Evolutionary conservation across 495 filamentous ascomycete genomes (phyloP).

Genomic region (Lentithecium fluviatile): DNA sequence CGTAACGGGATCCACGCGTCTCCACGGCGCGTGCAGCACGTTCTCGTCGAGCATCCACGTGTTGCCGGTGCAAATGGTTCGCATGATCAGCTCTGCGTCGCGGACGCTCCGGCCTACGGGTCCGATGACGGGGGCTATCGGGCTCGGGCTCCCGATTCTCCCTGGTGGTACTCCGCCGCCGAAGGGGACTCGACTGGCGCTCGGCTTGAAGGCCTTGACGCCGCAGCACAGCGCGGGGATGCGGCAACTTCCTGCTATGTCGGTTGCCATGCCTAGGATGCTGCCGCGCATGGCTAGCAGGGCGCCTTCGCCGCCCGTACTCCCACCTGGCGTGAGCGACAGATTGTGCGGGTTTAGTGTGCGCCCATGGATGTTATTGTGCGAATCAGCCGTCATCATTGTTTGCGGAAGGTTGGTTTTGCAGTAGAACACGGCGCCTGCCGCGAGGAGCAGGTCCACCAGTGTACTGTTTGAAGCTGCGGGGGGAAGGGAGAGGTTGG

Average conservation of each 20-base stretch:
- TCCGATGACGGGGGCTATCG: slow-evolving; percentile 52
- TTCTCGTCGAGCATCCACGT: slow-evolving; percentile 51
- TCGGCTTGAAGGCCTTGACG: slow-evolving; percentile 39
- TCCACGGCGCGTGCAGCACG: slow-evolving; percentile 53
- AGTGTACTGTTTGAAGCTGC: slow-evolving; percentile 50
- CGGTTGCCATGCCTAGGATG: slow-evolving; percentile 31
- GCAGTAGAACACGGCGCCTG: slow-evolving; percentile 58
- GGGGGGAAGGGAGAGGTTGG: slow-evolving; percentile 51
- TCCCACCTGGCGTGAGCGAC: slow-evolving; percentile 32
- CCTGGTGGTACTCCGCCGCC: slow-evolving; percentile 39
- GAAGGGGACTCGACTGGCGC: slow-evolving; percentile 35
- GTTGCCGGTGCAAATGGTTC: slow-evolving; percentile 50
- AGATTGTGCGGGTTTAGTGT: slow-evolving; percentile 36
- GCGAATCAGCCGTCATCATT: slow-evolving; percentile 38
- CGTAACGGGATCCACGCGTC: slow-evolving; percentile 20
- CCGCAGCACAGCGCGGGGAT: slow-evolving; percentile 42
- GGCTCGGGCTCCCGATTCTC: slow-evolving; percentile 25
- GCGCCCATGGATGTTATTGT: slow-evolving; percentile 38
- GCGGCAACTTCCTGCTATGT: slow-evolving; percentile 37
- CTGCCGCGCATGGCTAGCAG: slow-evolving; percentile 30
- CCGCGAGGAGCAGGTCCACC: slow-evolving; percentile 48
- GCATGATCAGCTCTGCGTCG: slow-evolving; percentile 53
- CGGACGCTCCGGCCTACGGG: slow-evolving; percentile 49
- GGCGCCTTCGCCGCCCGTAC: slow-evolving; percentile 36
- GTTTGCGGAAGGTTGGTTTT: slow-evolving; percentile 63